Conservation (phyloP, 441 rosid species). For the Rhodomyrtus psidioides region DNA sequence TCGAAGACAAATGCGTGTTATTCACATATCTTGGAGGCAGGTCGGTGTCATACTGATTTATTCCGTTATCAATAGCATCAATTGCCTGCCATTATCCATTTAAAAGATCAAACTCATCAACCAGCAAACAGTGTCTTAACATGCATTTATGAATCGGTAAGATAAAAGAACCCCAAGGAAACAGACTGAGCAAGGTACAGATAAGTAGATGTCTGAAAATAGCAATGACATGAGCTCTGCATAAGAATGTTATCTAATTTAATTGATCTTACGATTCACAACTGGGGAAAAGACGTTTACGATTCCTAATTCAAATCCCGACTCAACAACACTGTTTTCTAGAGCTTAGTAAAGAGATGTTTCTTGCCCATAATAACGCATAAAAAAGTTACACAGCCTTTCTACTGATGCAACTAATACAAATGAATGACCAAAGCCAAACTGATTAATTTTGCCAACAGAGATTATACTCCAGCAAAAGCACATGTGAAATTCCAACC, state of each 20-base stretch:
- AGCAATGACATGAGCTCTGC: neutral
- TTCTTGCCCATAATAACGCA: neutral
- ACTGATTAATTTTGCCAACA: neutral
- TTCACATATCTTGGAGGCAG: slow-evolving; percentile 83
- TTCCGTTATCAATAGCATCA: slow-evolving; percentile 87
- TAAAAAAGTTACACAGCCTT: neutral
- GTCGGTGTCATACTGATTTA: slow-evolving; percentile 76
- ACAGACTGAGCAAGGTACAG: neutral
- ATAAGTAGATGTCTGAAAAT: neutral
- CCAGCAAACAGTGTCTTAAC: neutral
- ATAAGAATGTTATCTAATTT: neutral
- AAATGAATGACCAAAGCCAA: neutral
- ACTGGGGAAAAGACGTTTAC: neutral
- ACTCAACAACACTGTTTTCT: neutral
- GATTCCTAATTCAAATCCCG: neutral
- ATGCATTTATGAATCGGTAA: neutral
- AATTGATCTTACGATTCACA: neutral
- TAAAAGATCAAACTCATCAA: neutral
- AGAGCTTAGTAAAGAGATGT: neutral
- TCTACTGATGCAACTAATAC: neutral
- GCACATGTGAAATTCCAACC: neutral
- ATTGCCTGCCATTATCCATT: slow-evolving; percentile 39
- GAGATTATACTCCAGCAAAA: neutral
- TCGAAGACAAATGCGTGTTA: slow-evolving; percentile 72
- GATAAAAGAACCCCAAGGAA: neutral